Evolutionary conservation across 805 yeast species (phyloP), one percentile per base, ranked within the genome.

Genomic region (Ogataea glucozyma): DNA sequence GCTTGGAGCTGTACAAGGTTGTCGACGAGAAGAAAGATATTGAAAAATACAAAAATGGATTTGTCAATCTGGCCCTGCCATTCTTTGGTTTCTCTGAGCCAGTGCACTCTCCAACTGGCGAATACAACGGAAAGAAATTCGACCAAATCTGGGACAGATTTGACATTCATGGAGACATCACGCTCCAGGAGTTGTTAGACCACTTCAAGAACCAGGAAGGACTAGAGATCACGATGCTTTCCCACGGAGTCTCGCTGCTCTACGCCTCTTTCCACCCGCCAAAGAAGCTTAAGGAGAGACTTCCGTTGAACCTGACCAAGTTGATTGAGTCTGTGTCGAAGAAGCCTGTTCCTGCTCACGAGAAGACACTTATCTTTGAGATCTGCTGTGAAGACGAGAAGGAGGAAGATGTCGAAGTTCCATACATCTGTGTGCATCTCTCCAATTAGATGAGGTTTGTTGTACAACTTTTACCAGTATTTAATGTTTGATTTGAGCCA

Each of bases 1-100:
- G 95, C 58, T 70, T 93, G 53, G 99, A 93, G 68, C 72, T 91
- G 44, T 86, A 87, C 72, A 93, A 93, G 71, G 91, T 93, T 50
- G 87, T 81, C 33, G 95, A 84, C 58, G 76, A 77, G 12, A 80
- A 83, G 59, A 76, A 72, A 27, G 81, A 83, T 53, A 76, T 91
- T 53, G 97, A 90, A 62, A 81, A 83, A 52, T 90, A 82, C 69
- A 90, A 88, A 71, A 91, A 93, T 64, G 97, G 99, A 3, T 90
- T 89, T 57, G 77, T 88, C 49, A 88, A 88, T 62, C 72, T 93
- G 67, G 97, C 97, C 2, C 76, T 93, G 49, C 98, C 99, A 48
- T 93, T 93, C 72, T 81, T 93, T 61, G 98, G 96, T 6, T 93
- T 93, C 64, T 88, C 97, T 9, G 99, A 93, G 69, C 99, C 99